Conservation (phyloP, 1,284 basidiomycete genomes). For the Testicularia cyperi region DNA sequence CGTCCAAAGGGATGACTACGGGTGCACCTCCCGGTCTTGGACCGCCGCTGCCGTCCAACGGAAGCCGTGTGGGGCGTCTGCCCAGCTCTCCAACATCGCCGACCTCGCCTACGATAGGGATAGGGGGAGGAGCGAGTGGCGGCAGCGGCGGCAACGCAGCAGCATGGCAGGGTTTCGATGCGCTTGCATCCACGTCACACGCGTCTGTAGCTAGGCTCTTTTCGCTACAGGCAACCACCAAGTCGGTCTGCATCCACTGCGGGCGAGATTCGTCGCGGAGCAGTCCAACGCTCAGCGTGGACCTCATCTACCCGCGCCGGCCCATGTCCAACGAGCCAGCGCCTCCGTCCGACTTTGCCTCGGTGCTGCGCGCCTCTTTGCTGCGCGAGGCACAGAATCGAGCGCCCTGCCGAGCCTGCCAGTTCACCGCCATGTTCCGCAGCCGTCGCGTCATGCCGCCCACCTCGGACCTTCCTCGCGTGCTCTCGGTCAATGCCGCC, state of each 20-base stretch:
- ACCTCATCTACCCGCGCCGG: slow-evolving; percentile 82
- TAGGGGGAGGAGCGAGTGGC: too few species aligned
- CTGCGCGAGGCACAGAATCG: slow-evolving; percentile 80
- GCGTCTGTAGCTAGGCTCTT: slow-evolving; percentile 21
- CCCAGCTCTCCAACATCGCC: slow-evolving; percentile 5
- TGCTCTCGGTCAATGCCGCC: slow-evolving; percentile 84
- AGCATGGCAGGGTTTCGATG: slow-evolving; percentile 1
- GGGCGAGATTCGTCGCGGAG: slow-evolving; percentile 68
- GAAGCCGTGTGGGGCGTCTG: slow-evolving; percentile 5
- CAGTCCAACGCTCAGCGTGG: slow-evolving; percentile 64
- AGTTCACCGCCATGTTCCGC: slow-evolving; percentile 60
- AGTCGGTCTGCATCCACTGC: slow-evolving; percentile 75
- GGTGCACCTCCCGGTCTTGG: slow-evolving; percentile 30
- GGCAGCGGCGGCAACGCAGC: too few species aligned
- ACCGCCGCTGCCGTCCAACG: slow-evolving; percentile 25
- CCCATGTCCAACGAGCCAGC: slow-evolving; percentile 65
- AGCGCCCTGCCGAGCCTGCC: slow-evolving; percentile 78
- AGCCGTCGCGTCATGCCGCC: slow-evolving; percentile 71
- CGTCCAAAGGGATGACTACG: neutral
- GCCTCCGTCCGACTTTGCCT: slow-evolving; percentile 68
- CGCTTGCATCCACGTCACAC: neutral
- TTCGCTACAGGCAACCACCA: slow-evolving; percentile 27
- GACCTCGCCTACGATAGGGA: too few species aligned
- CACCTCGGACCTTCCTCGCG: slow-evolving; percentile 68
- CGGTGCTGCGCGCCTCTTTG: slow-evolving; percentile 75